Evolutionary conservation across 73 alveolate genomes (phyloP), one percentile per base, ranked within the genome.

Genomic region (Halteria grandinella): DNA sequence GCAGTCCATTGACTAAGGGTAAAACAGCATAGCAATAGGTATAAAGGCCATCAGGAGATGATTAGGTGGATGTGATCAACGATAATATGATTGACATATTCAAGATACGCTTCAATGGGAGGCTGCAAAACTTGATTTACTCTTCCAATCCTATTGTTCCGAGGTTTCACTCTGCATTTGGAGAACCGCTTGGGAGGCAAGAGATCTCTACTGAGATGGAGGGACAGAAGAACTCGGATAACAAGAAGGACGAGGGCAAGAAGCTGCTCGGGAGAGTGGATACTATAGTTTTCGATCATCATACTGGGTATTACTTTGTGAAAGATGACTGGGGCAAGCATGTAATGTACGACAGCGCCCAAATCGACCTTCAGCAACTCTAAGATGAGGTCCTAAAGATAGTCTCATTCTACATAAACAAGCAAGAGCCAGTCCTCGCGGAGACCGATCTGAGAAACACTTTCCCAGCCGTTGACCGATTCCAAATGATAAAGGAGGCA

Each of bases 371-470:
- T 92, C 79, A 63, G 66, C 88, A 79, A 55, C 72, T 92, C 36
- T 95, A 87, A 57, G 90, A 89, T 54, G 98, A 92, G 66, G 77
- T 89, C 64, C 60, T 92, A 40, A 92, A 92, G 75, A 88, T 89
- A 28, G 93, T 95, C 24, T 86, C 96, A 3, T 92, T 75, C 80
- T 92, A 78, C 71, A 92, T 92, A 24, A 79, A 62, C 52, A 88
- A 89, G 75, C 62, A 72, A 50, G 98, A 92, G 72, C 84, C 88
- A 49, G 77, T 87, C 66, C 57, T 87, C 14, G n/a, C n/a, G n/a
- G 93, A 79, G 3, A 82, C 75, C 41, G 92, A 89, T 10, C 86
- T 80, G 33, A 83, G 64, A 14, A 83, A 78, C 17, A 88, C 91
- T 0, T 84, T 60, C 31, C 95, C 95, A 8, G 60, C 88, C 15